These are phyloP conservation scores for Somion occarium DNA, from an alignment of 1,284 basidiomycete species.

Conservation along the genomic window DNA sequence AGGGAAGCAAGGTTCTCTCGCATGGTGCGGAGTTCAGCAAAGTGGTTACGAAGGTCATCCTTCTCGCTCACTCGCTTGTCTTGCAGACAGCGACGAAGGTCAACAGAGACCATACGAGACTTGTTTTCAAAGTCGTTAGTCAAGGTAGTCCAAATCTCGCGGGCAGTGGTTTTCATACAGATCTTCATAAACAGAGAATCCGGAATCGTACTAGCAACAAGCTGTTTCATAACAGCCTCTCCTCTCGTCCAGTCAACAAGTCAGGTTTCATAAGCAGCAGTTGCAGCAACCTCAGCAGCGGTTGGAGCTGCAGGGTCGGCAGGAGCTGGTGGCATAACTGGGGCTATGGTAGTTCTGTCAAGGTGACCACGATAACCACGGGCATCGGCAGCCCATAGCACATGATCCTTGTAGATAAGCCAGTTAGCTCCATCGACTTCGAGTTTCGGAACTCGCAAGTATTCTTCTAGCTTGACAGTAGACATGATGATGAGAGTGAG, in stretches of 20 bases:
- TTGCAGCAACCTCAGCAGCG: neutral
- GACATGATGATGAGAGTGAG: neutral
- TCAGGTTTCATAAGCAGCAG: neutral
- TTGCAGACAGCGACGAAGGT: conserved; percentile 17
- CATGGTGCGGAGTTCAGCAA: conserved; percentile 14
- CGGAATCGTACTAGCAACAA: conserved; percentile 6
- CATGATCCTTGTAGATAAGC: conserved; percentile 12
- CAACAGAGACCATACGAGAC: conserved; percentile 17
- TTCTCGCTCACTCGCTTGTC: conserved; percentile 14
- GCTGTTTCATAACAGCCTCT: conserved; percentile 6
- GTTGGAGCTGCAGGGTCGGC: conserved; percentile 2
- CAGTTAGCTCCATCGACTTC: conserved; percentile 4
- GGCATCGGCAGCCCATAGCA: conserved; percentile 13
- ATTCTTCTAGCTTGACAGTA: neutral
- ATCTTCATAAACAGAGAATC: conserved; percentile 10
- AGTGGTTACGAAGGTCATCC: conserved; percentile 14
- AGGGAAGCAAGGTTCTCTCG: conserved; percentile 18
- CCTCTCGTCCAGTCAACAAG: neutral
- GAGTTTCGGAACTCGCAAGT: conserved; percentile 1
- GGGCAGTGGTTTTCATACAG: conserved; percentile 1
- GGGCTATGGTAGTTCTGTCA: conserved; percentile 6
- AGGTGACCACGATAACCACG: conserved; percentile 9
- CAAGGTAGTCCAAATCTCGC: conserved; percentile 14
- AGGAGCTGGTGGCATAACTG: conserved; percentile 5
- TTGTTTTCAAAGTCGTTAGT: conserved; percentile 11